Evolutionary conservation across 2,329 filamentous ascomycete species (phyloP), one percentile per base, ranked within the genome.

Genomic region (Talaromyces amestolkiae): DNA sequence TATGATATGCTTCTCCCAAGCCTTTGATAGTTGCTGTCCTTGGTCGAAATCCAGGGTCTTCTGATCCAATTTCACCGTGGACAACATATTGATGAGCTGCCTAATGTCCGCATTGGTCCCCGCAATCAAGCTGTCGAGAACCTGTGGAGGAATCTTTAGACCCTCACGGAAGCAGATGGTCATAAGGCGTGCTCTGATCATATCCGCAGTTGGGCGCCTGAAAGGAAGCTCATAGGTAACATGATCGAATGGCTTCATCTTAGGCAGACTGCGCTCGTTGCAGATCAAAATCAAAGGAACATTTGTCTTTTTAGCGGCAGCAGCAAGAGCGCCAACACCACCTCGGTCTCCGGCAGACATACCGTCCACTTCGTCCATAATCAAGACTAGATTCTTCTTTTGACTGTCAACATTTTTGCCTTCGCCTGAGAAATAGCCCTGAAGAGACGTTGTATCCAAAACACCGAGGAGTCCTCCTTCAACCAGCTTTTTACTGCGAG

Each of bases 301-400:
- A 71, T 95, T 89, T 0, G 93, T 95, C 83, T 96, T 97, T 81
- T 91, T 97, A 84, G 94, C 97, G 63, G 97, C 90, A 66, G 95
- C 92, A 65, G 95, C 94, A 65, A 99, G 84, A 35, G 95, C 95
- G 60, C 93, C 95, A 58, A 99, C 95, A 77, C 95, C 95, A 70
- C 95, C 95, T 67, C 95, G 89, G 75, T 99, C 95, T 74, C 95
- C 95, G 41, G 92, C 93, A 67, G 94, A 98, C 95, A 99, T 98
- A 61, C 95, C 95, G 73, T 99, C 95, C 4, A 99, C 95, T 79
- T 99, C 95, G 72, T 99, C 95, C 95, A 99, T 98, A 79, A 99
- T 92, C 58, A 99, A 82, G 6, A 97, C 92, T 39, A 98, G 88
- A 71, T 97, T 97, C 82, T 96, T 96, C 82, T 95, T 98, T 17